Evolutionary conservation across 1,139 yeast genomes (phyloP), one percentile per base, ranked within the genome.

Genomic region (Blastobotrys persicus): DNA sequence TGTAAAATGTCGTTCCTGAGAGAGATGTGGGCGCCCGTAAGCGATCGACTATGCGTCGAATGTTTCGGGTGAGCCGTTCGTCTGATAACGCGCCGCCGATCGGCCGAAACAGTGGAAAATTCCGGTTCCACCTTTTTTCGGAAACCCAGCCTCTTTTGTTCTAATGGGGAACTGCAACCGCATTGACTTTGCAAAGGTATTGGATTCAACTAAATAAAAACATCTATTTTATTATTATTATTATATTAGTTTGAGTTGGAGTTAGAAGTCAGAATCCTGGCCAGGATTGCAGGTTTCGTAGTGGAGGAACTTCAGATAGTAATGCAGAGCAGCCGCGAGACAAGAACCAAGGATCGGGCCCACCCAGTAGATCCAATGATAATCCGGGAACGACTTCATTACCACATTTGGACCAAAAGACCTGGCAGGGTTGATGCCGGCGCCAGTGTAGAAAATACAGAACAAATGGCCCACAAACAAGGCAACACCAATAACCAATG

Each of bases 361-460:
- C 50, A 88, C 79, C 94, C 95, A 87, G 76, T 88, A 88, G 58
- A 88, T 87, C 95, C 95, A 88, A 75, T 82, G 89, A 72, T 88
- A 88, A 62, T 66, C 69, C 39, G 95, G 95, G 83, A 88, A 88
- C 33, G 78, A 73, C 52, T 70, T 73, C 50, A 78, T 77, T 51
- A 91, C 95, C 53, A 87, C 75, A 66, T 83, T 78, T 49, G 96
- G 95, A 64, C 96, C 96, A 55, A 88, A 79, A 31, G 88, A 74
- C 74, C 96, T 82, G 45, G 96, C 96, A 49, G 96, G 96, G 77
- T 88, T 88, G 65, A 87, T 75, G 65, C 96, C 95, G 41, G 95
- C 95, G 67, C 96, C 96, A 49, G 96, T 85, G 74, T 80, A 85
- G 78, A 78, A 86, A 53, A 88, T 87, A 66, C 86, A 79, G 58